phyloP scores from a whole-genome alignment of 169 alveolate species.

The Amoebophrya sp. region DNA sequence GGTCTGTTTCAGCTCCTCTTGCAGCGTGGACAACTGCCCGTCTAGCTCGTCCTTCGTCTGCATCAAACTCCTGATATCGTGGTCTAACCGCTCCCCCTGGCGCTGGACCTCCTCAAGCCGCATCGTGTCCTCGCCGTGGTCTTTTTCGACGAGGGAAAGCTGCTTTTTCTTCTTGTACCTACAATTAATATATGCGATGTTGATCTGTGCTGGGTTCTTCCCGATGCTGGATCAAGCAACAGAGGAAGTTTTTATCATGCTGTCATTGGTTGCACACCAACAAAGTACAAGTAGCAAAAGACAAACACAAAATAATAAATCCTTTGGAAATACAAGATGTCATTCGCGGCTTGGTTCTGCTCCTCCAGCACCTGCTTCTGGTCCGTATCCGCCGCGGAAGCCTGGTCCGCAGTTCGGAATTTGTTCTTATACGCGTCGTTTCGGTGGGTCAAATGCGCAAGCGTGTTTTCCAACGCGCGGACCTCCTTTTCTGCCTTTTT shows the following conservation, averaged over 20 bases:
- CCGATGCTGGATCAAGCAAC: no score
- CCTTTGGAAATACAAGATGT: not conserved
- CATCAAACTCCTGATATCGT: not conserved
- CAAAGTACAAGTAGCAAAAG: no score
- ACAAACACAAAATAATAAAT: no score
- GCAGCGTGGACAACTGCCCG: not conserved
- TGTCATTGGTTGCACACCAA: no score
- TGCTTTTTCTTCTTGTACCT: constrained; percentile 20
- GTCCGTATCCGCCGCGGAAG: not conserved
- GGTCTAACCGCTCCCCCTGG: not conserved
- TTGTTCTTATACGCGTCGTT: constrained; percentile 13
- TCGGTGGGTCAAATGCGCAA: not conserved
- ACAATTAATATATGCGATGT: no score
- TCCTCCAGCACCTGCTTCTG: constrained; percentile 4
- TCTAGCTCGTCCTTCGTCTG: not conserved
- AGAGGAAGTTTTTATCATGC: no score
- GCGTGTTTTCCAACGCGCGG: not conserved
- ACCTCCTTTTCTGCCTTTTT: constrained; percentile 8
- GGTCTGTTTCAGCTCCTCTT: not conserved
- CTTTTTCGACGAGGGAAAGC: not conserved
- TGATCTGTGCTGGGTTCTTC: no score
- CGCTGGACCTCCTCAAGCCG: not conserved
- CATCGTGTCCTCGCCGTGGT: constrained; percentile 8
- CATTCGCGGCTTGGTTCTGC: constrained; percentile 17
- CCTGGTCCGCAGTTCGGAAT: not conserved